Percentiles rank a stretch among this genome's conserved stretches.
phyloP scores from a whole-genome alignment of 495 filamentous ascomycete species.

The Podospora bellae-mahoneyi region DNA sequence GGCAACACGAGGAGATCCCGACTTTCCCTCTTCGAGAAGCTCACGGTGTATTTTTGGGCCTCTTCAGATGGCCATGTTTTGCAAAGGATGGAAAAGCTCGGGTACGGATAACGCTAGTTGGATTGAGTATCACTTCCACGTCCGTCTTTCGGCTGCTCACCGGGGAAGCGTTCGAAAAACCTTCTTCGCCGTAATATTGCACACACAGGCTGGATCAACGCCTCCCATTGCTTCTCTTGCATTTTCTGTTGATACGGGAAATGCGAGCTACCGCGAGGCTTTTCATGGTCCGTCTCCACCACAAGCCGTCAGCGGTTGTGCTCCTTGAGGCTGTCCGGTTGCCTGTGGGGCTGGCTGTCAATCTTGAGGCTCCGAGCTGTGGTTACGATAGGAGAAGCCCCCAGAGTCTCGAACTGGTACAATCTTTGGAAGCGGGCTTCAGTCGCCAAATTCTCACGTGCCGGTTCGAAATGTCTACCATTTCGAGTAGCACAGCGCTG shows the following conservation, averaged over 20 bases:
- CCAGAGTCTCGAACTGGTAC: conserved; percentile 12
- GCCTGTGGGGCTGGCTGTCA: conserved; percentile 10
- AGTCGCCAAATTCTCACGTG: conserved; percentile 26
- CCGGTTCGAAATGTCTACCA: conserved; percentile 20
- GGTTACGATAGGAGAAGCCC: background rate
- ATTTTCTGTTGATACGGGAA: background rate
- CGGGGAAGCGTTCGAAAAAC: background rate
- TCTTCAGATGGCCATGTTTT: background rate
- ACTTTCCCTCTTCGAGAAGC: conserved; percentile 21
- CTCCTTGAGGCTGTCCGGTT: conserved; percentile 14
- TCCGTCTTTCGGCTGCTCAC: background rate
- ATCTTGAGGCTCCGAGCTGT: background rate
- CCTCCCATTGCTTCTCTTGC: background rate
- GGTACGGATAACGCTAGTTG: conserved; percentile 6
- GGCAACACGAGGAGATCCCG: conserved; percentile 29
- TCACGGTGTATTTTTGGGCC: conserved; percentile 17
- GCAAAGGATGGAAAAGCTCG: conserved; percentile 1
- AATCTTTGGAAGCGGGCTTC: conserved; percentile 14
- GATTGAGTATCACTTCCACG: conserved; percentile 2
- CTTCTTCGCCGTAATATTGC: background rate
- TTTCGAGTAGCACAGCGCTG: conserved; percentile 25
- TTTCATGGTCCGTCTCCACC: conserved; percentile 1
- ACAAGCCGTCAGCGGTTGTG: conserved; percentile 22
- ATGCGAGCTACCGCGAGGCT: conserved; percentile 4
- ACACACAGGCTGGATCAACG: conserved; percentile 10